phyloP scores from a whole-genome alignment of 2,329 filamentous ascomycete species.

The Sarocladium kiliense region DNA sequence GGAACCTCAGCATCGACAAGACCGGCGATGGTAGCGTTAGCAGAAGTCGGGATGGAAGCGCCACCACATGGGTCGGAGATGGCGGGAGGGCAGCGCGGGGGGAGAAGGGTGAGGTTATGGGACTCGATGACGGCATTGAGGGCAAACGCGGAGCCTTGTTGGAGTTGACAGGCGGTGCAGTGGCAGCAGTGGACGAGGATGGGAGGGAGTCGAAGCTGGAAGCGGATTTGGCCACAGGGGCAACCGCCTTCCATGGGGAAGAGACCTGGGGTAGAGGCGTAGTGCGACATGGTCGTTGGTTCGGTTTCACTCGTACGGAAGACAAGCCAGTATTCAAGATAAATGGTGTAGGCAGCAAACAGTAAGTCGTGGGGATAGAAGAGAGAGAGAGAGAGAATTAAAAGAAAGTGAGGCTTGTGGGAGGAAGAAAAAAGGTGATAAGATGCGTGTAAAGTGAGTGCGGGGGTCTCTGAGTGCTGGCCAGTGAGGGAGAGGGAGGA shows the following conservation, averaged over 20 bases:
- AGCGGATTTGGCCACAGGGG: conserved; percentile 61
- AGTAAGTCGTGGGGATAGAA: background rate
- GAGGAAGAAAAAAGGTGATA: conserved; percentile 7
- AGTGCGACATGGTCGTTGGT: conserved; percentile 18
- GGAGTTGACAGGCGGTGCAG: conserved; percentile 33
- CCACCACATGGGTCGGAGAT: background rate
- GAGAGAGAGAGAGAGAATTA: background rate
- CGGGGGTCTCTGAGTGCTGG: conserved; percentile 12
- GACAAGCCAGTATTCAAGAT: too few species aligned
- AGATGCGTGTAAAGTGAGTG: conserved; percentile 1
- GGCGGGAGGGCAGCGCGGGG: conserved; percentile 27
- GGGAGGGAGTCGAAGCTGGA: conserved; percentile 51
- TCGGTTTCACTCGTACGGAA: too few species aligned
- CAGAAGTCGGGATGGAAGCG: conserved; percentile 20
- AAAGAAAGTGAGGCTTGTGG: background rate
- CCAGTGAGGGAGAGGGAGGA: conserved; percentile 22
- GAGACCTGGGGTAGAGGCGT: conserved; percentile 18
- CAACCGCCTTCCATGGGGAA: conserved; percentile 42
- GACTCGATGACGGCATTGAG: conserved; percentile 32
- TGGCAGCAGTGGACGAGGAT: conserved; percentile 34
- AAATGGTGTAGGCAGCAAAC: too few species aligned
- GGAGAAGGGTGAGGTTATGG: conserved; percentile 48
- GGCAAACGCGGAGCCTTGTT: conserved; percentile 28
- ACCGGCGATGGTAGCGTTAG: conserved; percentile 15
- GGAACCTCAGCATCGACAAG: background rate